phyloP scores from a whole-genome alignment of 352 stramenopile species.

The Phytopythium vexans region DNA sequence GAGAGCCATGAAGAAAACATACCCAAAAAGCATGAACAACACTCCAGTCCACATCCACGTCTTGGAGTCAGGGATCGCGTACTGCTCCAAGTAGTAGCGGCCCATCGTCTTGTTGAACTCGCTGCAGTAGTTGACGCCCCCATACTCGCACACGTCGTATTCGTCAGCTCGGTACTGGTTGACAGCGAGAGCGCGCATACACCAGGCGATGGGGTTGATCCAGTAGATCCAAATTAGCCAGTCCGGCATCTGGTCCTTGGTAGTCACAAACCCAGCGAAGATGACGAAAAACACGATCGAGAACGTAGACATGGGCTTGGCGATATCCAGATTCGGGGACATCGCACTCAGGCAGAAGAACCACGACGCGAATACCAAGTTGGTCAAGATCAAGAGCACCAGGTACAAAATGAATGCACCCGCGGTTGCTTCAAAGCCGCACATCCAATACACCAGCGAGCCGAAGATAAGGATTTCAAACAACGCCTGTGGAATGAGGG shows the following conservation, averaged over 20 bases:
- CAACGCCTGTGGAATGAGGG: constrained; percentile 27
- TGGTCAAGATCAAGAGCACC: constrained; percentile 35
- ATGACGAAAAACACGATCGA: constrained; percentile 35
- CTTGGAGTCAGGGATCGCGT: constrained; percentile 19
- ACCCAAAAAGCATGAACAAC: constrained; percentile 15
- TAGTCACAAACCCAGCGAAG: constrained; percentile 41
- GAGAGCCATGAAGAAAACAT: constrained; percentile 22
- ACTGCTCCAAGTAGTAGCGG: constrained; percentile 18
- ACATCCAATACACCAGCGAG: constrained; percentile 73
- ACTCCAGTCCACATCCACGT: constrained; percentile 21
- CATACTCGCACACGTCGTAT: constrained; percentile 17
- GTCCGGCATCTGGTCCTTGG: constrained; percentile 32
- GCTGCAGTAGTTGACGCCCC: constrained; percentile 16
- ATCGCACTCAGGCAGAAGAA: constrained; percentile 42
- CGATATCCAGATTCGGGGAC: constrained; percentile 27
- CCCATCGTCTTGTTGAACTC: constrained; percentile 16
- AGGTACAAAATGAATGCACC: constrained; percentile 36
- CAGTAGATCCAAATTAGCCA: constrained; percentile 50
- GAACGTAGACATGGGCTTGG: constrained; percentile 33
- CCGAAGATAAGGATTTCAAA: constrained; percentile 67
- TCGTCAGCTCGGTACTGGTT: constrained; percentile 22
- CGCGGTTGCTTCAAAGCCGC: constrained; percentile 29
- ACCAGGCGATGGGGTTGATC: constrained; percentile 43
- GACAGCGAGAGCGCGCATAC: constrained; percentile 19
- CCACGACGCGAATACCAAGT: constrained; percentile 34